Conservation (phyloP, 2,329 filamentous ascomycete genomes). For the Monilinia polystroma region DNA sequence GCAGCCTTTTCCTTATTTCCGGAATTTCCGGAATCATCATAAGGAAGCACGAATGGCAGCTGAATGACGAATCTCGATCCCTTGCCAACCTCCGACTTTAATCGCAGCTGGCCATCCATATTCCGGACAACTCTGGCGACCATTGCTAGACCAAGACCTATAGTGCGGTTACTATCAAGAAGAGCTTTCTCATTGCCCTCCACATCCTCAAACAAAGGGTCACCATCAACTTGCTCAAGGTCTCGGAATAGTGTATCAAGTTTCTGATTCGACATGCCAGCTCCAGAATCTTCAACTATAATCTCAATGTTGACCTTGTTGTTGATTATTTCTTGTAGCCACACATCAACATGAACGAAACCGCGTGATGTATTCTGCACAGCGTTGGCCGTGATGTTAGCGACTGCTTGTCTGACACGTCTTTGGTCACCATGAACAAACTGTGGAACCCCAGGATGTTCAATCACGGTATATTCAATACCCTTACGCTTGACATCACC, state of each 20-base stretch:
- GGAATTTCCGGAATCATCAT: constrained; percentile 35
- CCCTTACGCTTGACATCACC: constrained; percentile 74
- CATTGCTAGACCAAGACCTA: constrained; percentile 82
- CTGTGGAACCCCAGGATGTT: constrained; percentile 67
- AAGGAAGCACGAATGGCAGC: constrained; percentile 68
- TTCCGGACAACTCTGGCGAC: constrained; percentile 86
- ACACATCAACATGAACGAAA: constrained; percentile 68
- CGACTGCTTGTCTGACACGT: constrained; percentile 76
- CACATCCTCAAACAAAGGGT: constrained; percentile 40
- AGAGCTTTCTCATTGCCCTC: constrained; percentile 24
- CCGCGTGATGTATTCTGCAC: constrained; percentile 73
- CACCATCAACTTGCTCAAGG: constrained; percentile 56
- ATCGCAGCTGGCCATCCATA: constrained; percentile 81
- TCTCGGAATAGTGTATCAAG: constrained; percentile 59
- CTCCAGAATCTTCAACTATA: constrained; percentile 71
- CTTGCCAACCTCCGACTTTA: constrained; percentile 80
- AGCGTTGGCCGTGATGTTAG: constrained; percentile 82
- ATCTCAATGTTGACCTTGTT: constrained; percentile 68
- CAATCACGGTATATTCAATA: constrained; percentile 65
- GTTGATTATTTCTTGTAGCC: constrained; percentile 55
- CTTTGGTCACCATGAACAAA: constrained; percentile 76
- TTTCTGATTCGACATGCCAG: constrained; percentile 63
- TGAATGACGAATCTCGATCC: constrained; percentile 82
- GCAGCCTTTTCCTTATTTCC: constrained; percentile 8
- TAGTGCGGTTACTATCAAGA: constrained; percentile 47